Evolutionary conservation across 1,139 yeast genomes (phyloP).

Genomic region (Diutina mesorugosa): DNA sequence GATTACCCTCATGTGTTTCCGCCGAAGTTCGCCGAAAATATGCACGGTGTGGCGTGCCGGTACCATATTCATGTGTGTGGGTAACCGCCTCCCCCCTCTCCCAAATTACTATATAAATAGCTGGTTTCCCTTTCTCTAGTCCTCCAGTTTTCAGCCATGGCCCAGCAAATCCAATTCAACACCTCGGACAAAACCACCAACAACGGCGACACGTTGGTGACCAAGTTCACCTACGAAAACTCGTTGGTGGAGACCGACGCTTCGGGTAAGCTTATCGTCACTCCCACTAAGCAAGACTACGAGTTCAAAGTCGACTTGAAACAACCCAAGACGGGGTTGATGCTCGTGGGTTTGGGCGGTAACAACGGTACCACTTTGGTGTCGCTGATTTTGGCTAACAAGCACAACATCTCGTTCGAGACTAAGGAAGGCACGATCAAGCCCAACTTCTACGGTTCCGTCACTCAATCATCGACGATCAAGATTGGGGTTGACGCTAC

Average conservation of each 20-base stretch:
- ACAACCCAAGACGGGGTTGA: constrained; percentile 77
- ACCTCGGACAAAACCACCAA: constrained; percentile 42
- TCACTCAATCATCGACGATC: constrained; percentile 84
- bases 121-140: neutral
- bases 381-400: constrained; percentile 79
- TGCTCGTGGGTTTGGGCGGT: constrained; percentile 94
- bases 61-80: neutral
- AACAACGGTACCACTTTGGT: constrained; percentile 90
- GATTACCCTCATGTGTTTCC: neutral
- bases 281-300: constrained; percentile 62
- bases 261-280: constrained; percentile 47
- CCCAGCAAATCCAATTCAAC: constrained; percentile 33
- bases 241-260: constrained; percentile 42
- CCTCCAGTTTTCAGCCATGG: neutral
- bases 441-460: constrained; percentile 93
- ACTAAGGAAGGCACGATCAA: constrained; percentile 71
- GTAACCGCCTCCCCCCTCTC: neutral
- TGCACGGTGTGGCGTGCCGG: neutral
- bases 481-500: constrained; percentile 74
- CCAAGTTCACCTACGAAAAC: constrained; percentile 64
- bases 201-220: constrained; percentile 41
- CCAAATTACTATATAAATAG: neutral
- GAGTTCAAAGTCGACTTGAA: constrained; percentile 77
- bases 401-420: constrained; percentile 62
- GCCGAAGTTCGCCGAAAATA: neutral